These are phyloP conservation scores for Pythium oligandrum DNA, from an alignment of 352 stramenopile species.

Conservation along the genomic window DNA sequence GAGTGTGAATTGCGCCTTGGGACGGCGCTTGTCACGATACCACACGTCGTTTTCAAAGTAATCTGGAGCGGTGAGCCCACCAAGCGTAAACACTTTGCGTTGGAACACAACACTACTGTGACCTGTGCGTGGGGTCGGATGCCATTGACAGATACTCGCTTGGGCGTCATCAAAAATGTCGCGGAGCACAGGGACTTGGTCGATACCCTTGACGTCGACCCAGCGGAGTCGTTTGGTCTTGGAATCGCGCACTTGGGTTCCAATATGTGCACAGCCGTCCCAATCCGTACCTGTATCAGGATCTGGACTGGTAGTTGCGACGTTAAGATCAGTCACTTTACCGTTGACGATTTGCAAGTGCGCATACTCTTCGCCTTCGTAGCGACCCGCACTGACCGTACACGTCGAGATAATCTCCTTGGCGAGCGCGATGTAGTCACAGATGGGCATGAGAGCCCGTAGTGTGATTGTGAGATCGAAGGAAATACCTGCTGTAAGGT, in stretches of 20 bases:
- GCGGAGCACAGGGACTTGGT: constrained; percentile 56
- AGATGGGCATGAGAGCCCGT: constrained; percentile 54
- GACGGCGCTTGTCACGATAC: constrained; percentile 64
- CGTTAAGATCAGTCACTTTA: constrained; percentile 4
- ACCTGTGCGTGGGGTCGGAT: constrained; percentile 50
- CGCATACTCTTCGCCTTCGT: constrained; percentile 44
- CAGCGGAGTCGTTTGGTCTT: constrained; percentile 43
- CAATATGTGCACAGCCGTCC: constrained; percentile 60
- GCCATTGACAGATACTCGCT: constrained; percentile 61
- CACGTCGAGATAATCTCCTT: constrained; percentile 54
- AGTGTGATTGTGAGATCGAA: constrained; percentile 49
- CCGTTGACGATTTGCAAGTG: constrained; percentile 36
- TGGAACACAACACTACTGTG: constrained; percentile 72
- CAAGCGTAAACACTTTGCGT: constrained; percentile 68
- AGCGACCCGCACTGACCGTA: constrained; percentile 33
- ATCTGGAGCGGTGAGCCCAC: constrained; percentile 54
- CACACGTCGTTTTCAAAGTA: constrained; percentile 85
- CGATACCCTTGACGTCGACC: constrained; percentile 55
- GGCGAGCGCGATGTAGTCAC: constrained; percentile 64
- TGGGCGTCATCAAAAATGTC: constrained; percentile 65
- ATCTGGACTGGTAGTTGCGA: constrained; percentile 6
- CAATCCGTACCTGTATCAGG: constrained; percentile 24
- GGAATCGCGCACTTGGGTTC: constrained; percentile 28
- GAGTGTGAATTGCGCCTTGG: constrained; percentile 46
- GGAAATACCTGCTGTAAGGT: constrained; percentile 54